Conservation (phyloP, 192 early-diverging fungal species). For the Backusella tarrabulga region DNA sequence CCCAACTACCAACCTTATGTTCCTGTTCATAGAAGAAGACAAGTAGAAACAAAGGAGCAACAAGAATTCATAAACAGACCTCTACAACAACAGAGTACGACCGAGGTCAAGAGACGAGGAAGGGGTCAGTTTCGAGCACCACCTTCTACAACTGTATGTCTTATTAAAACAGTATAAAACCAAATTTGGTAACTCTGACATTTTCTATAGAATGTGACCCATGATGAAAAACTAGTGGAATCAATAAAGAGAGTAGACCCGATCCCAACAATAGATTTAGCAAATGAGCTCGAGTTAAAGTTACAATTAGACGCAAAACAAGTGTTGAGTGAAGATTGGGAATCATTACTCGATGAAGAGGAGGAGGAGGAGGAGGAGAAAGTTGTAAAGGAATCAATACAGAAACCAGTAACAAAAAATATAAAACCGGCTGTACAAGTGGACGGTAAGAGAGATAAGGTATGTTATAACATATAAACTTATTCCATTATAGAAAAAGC, state of each 20-base stretch:
- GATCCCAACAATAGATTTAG: not conserved
- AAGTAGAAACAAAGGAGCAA: not conserved
- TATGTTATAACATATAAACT: not conserved
- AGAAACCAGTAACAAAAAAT: not conserved
- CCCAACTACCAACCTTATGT: constrained; percentile 12
- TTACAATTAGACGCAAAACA: not conserved
- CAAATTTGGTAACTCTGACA: not conserved
- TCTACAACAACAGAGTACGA: not conserved
- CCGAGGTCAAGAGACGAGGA: constrained; percentile 10
- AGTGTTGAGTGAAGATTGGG: not conserved
- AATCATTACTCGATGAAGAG: not conserved
- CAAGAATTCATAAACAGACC: too few species aligned
- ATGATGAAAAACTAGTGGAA: not conserved
- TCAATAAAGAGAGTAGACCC: not conserved
- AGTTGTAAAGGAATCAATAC: not conserved
- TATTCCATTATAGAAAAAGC: not conserved
- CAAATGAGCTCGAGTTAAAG: not conserved
- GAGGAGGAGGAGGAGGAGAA: not conserved
- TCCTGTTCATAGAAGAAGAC: constrained; percentile 5
- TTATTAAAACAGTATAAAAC: not conserved
- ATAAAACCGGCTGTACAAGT: not conserved
- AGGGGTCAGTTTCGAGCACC: constrained; percentile 18
- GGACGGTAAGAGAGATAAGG: not conserved
- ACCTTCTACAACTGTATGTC: not conserved
- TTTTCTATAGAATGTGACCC: too few species aligned